Evolutionary conservation across 2,329 filamentous ascomycete genomes (phyloP).

Genomic region (Ilyonectria robusta): DNA sequence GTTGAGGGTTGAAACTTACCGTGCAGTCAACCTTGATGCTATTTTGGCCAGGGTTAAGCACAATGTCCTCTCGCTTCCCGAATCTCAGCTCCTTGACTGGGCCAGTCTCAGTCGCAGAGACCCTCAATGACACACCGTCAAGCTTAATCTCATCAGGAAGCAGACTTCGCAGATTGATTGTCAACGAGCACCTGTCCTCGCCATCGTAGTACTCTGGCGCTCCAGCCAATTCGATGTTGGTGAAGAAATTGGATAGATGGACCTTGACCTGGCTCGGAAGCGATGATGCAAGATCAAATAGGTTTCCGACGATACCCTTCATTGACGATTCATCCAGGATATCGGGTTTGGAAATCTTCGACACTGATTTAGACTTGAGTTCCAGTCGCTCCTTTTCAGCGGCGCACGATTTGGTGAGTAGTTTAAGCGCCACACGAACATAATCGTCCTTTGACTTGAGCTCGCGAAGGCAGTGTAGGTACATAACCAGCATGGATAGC

Average conservation of each 20-base stretch:
- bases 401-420: constrained; percentile 77
- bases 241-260: constrained; percentile 82
- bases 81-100: constrained; percentile 71
- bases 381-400: constrained; percentile 65
- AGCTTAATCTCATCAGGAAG: constrained; percentile 79
- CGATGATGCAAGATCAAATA: constrained; percentile 61
- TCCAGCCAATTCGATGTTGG: constrained; percentile 75
- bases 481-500: constrained; percentile 87
- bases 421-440: constrained; percentile 79
- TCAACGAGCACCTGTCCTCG: constrained; percentile 82
- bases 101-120: constrained; percentile 69
- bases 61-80: constrained; percentile 44
- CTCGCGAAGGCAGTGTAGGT: constrained; percentile 84
- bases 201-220: constrained; percentile 78
- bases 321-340: constrained; percentile 56
- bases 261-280: constrained; percentile 73
- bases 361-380: constrained; percentile 50
- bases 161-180: constrained; percentile 78
- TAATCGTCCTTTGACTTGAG: constrained; percentile 85
- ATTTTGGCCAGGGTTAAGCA: constrained; percentile 65
- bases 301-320: constrained; percentile 62
- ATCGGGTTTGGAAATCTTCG: constrained; percentile 34
- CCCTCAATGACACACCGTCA: constrained; percentile 74
- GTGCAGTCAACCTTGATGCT: constrained; percentile 54
- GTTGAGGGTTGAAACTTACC: constrained; percentile 44